phyloP scores from a whole-genome alignment of 2,329 filamentous ascomycete species.

The Pseudogymnoascus sp. region DNA sequence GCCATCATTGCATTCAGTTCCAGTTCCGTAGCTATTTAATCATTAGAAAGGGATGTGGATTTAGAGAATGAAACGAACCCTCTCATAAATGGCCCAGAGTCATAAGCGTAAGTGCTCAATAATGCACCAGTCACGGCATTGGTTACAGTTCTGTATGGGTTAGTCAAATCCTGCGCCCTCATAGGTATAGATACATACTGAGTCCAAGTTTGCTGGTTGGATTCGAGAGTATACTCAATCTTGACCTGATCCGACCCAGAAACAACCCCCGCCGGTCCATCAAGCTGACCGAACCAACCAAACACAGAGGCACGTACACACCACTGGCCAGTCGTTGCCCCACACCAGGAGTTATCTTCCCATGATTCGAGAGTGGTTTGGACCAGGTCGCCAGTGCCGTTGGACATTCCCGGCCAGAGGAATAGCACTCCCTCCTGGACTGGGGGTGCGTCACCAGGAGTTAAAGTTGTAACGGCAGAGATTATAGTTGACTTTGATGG shows the following conservation, averaged over 20 bases:
- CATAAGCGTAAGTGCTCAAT: slow-evolving; percentile 29
- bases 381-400: slow-evolving; percentile 36
- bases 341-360: slow-evolving; percentile 35
- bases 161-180: background rate
- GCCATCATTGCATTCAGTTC: slow-evolving; percentile 33
- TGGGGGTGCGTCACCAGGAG: slow-evolving; percentile 31
- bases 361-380: slow-evolving; percentile 36
- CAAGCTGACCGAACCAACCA: slow-evolving; percentile 34
- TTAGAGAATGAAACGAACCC: slow-evolving; percentile 14
- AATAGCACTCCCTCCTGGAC: slow-evolving; percentile 33
- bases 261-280: slow-evolving; percentile 21
- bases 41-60: background rate
- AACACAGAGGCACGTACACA: slow-evolving; percentile 35
- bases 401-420: slow-evolving; percentile 39
- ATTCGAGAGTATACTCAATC: slow-evolving; percentile 23
- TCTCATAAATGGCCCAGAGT: slow-evolving; percentile 31
- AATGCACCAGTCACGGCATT: slow-evolving; percentile 29
- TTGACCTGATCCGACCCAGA: slow-evolving; percentile 23
- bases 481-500: slow-evolving; percentile 32
- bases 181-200: slow-evolving; percentile 15
- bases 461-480: slow-evolving; percentile 33
- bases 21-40: slow-evolving; percentile 27
- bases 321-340: slow-evolving; percentile 32
- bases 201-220: slow-evolving; percentile 18
- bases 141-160: slow-evolving; percentile 19